Evolutionary conservation across 2,329 filamentous ascomycete species (phyloP).

Genomic region (Penicillium psychrosexuale): DNA sequence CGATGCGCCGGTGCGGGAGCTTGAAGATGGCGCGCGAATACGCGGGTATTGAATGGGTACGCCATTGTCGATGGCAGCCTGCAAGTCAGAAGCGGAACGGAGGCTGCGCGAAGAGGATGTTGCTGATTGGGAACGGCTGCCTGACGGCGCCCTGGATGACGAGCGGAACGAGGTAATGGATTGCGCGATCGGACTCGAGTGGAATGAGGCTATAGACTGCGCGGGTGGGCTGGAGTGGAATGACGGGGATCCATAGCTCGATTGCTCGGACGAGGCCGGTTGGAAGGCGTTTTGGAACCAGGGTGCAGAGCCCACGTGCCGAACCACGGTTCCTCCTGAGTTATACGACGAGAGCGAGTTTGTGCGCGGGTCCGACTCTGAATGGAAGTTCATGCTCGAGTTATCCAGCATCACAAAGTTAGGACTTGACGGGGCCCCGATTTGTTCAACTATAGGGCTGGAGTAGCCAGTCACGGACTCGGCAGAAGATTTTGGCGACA

Average conservation of each 20-base stretch:
- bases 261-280: slow-evolving; percentile 33
- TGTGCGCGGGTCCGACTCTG: slow-evolving; percentile 33
- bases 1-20: slow-evolving; percentile 41
- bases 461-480: slow-evolving; percentile 32
- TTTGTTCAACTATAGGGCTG: slow-evolving; percentile 42
- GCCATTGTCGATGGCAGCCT: slow-evolving; percentile 36
- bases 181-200: slow-evolving; percentile 40
- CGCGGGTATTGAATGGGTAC: slow-evolving; percentile 40
- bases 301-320: slow-evolving; percentile 34
- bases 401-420: slow-evolving; percentile 30
- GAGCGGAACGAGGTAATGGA: slow-evolving; percentile 36
- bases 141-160: slow-evolving; percentile 29
- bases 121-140: slow-evolving; percentile 33
- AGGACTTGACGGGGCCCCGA: slow-evolving; percentile 40
- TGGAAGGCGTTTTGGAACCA: slow-evolving; percentile 37
- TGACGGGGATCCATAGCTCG: slow-evolving; percentile 36
- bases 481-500: slow-evolving; percentile 23
- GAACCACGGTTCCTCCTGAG: slow-evolving; percentile 42
- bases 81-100: slow-evolving; percentile 37
- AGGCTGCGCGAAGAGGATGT: slow-evolving; percentile 34
- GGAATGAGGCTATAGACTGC: slow-evolving; percentile 34
- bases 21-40: slow-evolving; percentile 38
- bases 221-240: slow-evolving; percentile 42
- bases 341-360: slow-evolving; percentile 43
- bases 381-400: slow-evolving; percentile 39